phyloP scores from a whole-genome alignment of 495 filamentous ascomycete species.

The Penicillium cosmopolitanum region DNA sequence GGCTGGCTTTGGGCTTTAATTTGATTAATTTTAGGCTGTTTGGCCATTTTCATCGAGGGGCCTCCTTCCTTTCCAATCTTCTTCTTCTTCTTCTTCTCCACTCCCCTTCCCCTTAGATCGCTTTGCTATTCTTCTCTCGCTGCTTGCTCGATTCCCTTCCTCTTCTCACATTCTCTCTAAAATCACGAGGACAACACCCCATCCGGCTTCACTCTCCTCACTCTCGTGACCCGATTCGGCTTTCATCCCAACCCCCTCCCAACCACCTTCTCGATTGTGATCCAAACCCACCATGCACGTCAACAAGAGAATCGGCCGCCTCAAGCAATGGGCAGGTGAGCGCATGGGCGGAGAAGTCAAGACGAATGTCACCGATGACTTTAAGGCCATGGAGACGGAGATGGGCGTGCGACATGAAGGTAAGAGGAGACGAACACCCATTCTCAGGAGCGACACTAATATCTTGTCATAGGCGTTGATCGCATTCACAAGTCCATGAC shows the following conservation, averaged over 20 bases:
- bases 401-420: constrained; percentile 93
- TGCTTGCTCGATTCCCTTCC: constrained; percentile 11
- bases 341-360: constrained; percentile 94
- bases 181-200: not conserved
- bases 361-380: constrained; percentile 87
- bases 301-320: constrained; percentile 93
- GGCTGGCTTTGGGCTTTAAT: not conserved
- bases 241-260: not conserved
- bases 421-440: constrained; percentile 40
- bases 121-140: constrained; percentile 1
- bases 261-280: not conserved
- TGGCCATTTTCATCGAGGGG: not conserved
- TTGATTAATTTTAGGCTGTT: not conserved
- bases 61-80: not conserved
- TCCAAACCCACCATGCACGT: constrained; percentile 71
- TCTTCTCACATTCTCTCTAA: constrained; percentile 3
- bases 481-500: constrained; percentile 89
- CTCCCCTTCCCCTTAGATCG: not conserved
- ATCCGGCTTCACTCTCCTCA: not conserved
- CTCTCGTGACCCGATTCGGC: not conserved
- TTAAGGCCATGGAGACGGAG: constrained; percentile 89
- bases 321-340: constrained; percentile 99
- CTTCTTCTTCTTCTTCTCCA: not conserved
- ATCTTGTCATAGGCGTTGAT: constrained; percentile 70
- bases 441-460: not conserved